Base-by-base conservation (phyloP, 202 grass and related monocot genomes). In the Bolboschoenoplectus hybrid region DNA sequence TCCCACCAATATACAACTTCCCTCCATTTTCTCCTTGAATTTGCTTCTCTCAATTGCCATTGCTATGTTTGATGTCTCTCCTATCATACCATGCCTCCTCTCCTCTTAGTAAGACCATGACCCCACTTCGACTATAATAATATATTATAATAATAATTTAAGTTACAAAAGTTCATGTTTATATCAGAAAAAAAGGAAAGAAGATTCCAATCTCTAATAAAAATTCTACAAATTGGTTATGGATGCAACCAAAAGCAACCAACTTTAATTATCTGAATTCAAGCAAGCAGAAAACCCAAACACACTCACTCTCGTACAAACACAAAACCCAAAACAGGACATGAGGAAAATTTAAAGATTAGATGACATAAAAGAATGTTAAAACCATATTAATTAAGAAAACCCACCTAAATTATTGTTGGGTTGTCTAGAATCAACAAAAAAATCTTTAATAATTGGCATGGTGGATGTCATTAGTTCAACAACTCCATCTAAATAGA, bases 321-420 rank as follows among this genome's bases (percentile, higher is more conserved):
- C 83, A 85, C 84, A 89, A 92, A 85, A 84, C 64, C 79, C 63
- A 85, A 97, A 86, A 84, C 52, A 87, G 40, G 74, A 63, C 46
- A 79, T 35, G 86, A 73, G 20, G 20, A 62, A 20, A 79, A 74
- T 63, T 88, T 86, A 64, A 64, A 87, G 77, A 66, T 66, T 70
- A 80, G 75, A 58, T 64, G 16, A n/a, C 65, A 34, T 61, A n/a
- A 16, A 79, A 60, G 19, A 84, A 46, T 49, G 19, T 63, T 40
- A 60, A 67, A 64, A 80, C 74, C 83, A 83, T 81, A 69, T 69
- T 69, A 69, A 67, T 51, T 45, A 16, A 39, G 17, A 81, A 58
- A 87, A 94, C 87, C 83, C 85, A 97, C 92, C 97, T 91, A 92
- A 99, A 91, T 89, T 92, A 90, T 94, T 86, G 92, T 94, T 99